Evolutionary conservation across 768 basidiomycete genomes (phyloP), one percentile per base, ranked within the genome.

Genomic region (Mycena pura): DNA sequence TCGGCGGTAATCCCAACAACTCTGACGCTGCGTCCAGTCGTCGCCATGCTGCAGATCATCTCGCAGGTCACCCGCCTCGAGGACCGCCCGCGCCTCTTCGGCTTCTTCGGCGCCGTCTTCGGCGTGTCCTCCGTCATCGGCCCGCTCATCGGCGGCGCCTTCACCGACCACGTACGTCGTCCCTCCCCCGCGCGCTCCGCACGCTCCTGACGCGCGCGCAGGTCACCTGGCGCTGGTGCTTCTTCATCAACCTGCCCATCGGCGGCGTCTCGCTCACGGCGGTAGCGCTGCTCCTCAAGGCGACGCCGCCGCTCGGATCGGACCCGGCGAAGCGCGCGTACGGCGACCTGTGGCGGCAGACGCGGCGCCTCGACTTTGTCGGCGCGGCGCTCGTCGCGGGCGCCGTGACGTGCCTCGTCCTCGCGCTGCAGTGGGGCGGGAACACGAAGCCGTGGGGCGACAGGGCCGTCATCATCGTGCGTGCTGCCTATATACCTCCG

Each of bases 391-490:
- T 82, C 25, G 68, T 76, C 44, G 69, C 81, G 38, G 74, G 54
- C 7, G 51, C 71, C 15, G 69, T 79, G 36, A 78, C 75, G 6
- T 72, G 68, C 39, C 67, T 82, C 13, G 69, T 81, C 17, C 70
- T 82, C 8, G 74, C 81, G 2, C 68, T 83, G 2, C 77, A 80
- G 53, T 80, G 78, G 77, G 82, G 81, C 19, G 81, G 82, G 0
- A 77, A 78, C 63, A 66, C 71, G 19, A 78, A 78, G 62, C 67
- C 77, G 0, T 84, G 82, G 82, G 65, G 62, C 38, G 29, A 63
- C 54, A 17, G 29, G 27, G 59, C 40, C 22, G 57, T 64, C 45
- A 64, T 73, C 52, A 47, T 53, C 43, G 60, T 70, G 32, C 5
- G 63, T 67, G 22, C 21, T 10, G 6, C 39, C 39, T 9, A 41